A percentile compares a stretch with the other conserved stretches of the same genome.
Evolutionary conservation across 495 filamentous ascomycete genomes (phyloP).

Genomic region (Aspergillus homomorphus): DNA sequence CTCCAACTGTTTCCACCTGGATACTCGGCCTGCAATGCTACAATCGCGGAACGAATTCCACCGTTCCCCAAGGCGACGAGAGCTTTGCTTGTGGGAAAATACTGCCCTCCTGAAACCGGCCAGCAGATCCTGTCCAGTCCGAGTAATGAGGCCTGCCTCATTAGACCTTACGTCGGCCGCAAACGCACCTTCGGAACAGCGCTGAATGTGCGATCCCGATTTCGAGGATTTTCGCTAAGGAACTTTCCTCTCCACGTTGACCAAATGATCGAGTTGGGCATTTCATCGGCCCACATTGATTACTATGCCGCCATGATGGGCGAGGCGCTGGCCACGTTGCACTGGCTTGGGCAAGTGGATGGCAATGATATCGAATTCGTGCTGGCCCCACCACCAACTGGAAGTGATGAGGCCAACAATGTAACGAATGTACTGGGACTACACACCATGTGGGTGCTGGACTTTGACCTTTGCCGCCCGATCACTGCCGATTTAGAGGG

Average conservation of each 20-base stretch:
- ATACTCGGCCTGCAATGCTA: conserved; percentile 36
- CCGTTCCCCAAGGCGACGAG: conserved; percentile 27
- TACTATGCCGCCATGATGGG: conserved; percentile 38
- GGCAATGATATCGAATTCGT: conserved; percentile 53
- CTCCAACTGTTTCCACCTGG: conserved; percentile 25
- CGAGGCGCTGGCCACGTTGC: conserved; percentile 42
- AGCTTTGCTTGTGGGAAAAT: conserved; percentile 29
- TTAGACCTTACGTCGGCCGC: conserved; percentile 46
- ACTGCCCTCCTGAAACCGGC: conserved; percentile 26
- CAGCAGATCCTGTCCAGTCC: conserved; percentile 25
- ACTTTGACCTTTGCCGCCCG: conserved; percentile 41
- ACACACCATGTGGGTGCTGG: conserved; percentile 41
- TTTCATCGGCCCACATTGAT: conserved; percentile 18
- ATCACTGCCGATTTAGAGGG: conserved; percentile 33
- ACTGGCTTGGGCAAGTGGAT: conserved; percentile 44
- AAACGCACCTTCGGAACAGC: conserved; percentile 13
- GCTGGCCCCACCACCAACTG: conserved; percentile 24
- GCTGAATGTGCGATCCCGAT: neutral
- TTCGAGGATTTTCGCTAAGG: conserved; percentile 34
- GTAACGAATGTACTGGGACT: conserved; percentile 12
- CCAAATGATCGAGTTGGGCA: conserved; percentile 41
- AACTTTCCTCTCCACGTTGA: conserved; percentile 50
- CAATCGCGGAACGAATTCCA: conserved; percentile 41
- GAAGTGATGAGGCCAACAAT: neutral
- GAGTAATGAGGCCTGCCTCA: conserved; percentile 41